Evolutionary conservation across 257 asterid species (phyloP).

Genomic region (Orobanche coerulescens): DNA sequence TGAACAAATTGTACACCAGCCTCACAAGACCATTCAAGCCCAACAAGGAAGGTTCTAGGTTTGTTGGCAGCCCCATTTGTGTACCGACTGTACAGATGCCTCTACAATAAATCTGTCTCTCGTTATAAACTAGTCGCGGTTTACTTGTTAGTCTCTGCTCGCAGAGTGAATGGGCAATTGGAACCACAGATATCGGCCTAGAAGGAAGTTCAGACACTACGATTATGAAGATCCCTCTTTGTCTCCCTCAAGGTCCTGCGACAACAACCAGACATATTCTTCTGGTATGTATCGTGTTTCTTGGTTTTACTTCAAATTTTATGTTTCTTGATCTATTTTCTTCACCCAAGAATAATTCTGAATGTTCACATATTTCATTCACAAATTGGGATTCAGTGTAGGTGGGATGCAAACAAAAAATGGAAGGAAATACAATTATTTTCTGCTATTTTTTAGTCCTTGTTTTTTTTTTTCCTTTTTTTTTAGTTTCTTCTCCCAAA

Average conservation of each 20-base stretch:
- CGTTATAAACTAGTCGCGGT: too few relatives aligned
- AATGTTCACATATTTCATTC: background rate
- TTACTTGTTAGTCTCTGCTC: background rate
- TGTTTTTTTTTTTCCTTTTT: background rate
- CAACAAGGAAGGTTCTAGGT: too few relatives aligned
- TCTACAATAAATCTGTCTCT: background rate
- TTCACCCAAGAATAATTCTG: background rate
- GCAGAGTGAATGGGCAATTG: constrained; percentile 46
- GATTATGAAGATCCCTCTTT: constrained; percentile 44
- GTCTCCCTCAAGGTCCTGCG: constrained; percentile 37
- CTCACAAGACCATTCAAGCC: too few relatives aligned
- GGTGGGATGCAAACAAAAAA: background rate
- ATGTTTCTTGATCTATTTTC: background rate
- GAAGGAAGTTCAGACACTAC: constrained; percentile 31
- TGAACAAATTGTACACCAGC: too few relatives aligned
- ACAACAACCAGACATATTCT: constrained; percentile 28
- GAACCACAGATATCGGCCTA: constrained; percentile 52
- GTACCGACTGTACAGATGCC: too few relatives aligned
- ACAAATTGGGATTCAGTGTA: background rate
- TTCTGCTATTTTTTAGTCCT: background rate
- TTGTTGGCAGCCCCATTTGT: too few relatives aligned
- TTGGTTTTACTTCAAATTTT: background rate
- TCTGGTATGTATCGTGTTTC: constrained; percentile 27
- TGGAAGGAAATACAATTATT: background rate
- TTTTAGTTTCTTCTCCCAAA: background rate